phyloP scores from a whole-genome alignment of 768 basidiomycete species.

The Rhodotorula taiwanensis region DNA sequence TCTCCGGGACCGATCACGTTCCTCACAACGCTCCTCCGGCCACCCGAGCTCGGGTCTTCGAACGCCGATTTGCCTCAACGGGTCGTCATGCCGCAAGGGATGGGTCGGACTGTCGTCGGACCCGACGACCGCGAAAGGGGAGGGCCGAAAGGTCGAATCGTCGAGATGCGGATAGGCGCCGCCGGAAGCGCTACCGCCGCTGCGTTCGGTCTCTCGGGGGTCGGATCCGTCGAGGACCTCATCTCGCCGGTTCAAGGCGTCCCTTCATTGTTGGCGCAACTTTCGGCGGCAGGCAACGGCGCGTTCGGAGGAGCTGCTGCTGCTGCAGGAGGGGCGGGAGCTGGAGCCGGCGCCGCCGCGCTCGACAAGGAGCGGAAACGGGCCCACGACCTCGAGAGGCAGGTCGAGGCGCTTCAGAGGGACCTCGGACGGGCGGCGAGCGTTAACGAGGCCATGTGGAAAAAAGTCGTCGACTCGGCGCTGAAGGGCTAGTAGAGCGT shows the following conservation, averaged over 20 bases:
- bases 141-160: slow-evolving; percentile 35
- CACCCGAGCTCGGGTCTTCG: slow-evolving; percentile 59
- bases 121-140: slow-evolving; percentile 44
- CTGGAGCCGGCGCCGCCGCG: not conserved
- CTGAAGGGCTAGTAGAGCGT: not conserved
- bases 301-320: not conserved
- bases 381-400: slow-evolving; percentile 42
- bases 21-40: slow-evolving; percentile 72
- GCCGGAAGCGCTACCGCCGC: not conserved
- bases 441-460: slow-evolving; percentile 50
- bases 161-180: slow-evolving; percentile 39
- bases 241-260: not conserved
- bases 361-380: slow-evolving; percentile 1
- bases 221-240: slow-evolving; percentile 10
- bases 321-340: not conserved
- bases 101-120: slow-evolving; percentile 37
- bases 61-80: slow-evolving; percentile 37
- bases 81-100: slow-evolving; percentile 40
- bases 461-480: slow-evolving; percentile 43
- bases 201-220: slow-evolving; percentile 6
- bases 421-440: slow-evolving; percentile 44
- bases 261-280: not conserved
- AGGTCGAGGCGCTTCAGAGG: slow-evolving; percentile 43
- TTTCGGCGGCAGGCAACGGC: not conserved
- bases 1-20: slow-evolving; percentile 60